A percentile compares a stretch with the other conserved stretches of the same genome.
Conservation (phyloP, 2,329 filamentous ascomycete species). For the Diaporthe helianthi region DNA sequence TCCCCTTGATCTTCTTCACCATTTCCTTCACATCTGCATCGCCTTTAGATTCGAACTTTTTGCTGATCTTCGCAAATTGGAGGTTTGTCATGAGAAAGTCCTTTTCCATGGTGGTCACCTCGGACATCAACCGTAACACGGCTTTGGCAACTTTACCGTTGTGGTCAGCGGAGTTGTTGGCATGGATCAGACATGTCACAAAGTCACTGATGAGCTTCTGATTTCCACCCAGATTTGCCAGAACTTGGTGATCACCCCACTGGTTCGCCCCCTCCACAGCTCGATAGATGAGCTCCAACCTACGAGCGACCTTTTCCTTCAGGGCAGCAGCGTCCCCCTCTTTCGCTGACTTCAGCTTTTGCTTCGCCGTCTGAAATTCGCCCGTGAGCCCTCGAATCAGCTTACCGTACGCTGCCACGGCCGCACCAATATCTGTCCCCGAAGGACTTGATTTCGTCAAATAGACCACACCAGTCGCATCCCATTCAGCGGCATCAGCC, state of each 20-base stretch:
- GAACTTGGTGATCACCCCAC: conserved; percentile 60
- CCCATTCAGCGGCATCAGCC: conserved; percentile 59
- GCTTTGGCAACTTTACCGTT: conserved; percentile 61
- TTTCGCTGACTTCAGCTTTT: conserved; percentile 52
- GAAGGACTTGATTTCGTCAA: conserved; percentile 49
- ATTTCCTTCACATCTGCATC: conserved; percentile 69
- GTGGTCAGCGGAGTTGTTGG: conserved; percentile 60
- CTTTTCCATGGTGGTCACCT: conserved; percentile 67
- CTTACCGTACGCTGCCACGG: conserved; percentile 60
- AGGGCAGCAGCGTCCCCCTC: conserved; percentile 48
- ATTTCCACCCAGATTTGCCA: conserved; percentile 65
- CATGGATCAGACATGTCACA: conserved; percentile 61
- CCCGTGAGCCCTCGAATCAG: conserved; percentile 56
- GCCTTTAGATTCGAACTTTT: conserved; percentile 68
- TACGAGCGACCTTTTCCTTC: conserved; percentile 51
- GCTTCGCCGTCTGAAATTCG: conserved; percentile 56
- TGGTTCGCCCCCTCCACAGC: conserved; percentile 61
- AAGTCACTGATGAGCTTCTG: conserved; percentile 63
- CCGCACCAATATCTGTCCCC: conserved; percentile 50
- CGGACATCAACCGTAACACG: conserved; percentile 65
- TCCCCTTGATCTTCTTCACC: conserved; percentile 54
- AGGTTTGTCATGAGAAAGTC: conserved; percentile 66
- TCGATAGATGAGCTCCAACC: conserved; percentile 56
- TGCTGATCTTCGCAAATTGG: conserved; percentile 70
- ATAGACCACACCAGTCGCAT: conserved; percentile 60